Conservation (phyloP, 1,139 yeast genomes). For the Hanseniaspora gamundiae region DNA sequence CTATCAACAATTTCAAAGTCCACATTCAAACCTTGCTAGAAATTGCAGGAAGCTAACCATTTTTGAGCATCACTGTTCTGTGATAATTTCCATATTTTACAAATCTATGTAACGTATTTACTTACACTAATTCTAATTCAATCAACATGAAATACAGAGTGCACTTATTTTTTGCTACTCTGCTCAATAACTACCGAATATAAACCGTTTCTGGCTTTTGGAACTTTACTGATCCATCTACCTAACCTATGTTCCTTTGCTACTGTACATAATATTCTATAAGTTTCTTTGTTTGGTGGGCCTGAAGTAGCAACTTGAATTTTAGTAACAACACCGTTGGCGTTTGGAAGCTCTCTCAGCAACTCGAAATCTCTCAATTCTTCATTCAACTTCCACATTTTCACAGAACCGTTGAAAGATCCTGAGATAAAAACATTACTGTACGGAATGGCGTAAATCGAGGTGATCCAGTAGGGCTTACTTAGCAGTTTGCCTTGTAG, state of each 20-base stretch:
- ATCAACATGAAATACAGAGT: too few species aligned
- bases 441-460: constrained; percentile 78
- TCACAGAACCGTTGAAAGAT: constrained; percentile 68
- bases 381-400: constrained; percentile 64
- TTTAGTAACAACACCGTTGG: constrained; percentile 61
- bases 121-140: too few species aligned
- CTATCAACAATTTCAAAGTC: not conserved
- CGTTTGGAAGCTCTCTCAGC: constrained; percentile 43
- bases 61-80: too few species aligned
- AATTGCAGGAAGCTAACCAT: too few species aligned
- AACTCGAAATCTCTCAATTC: constrained; percentile 48
- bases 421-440: constrained; percentile 79
- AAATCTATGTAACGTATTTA: too few species aligned
- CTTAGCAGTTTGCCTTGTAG: constrained; percentile 39
- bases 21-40: not conserved
- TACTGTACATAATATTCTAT: constrained; percentile 53
- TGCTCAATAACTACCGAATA: constrained; percentile 35
- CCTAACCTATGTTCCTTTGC: constrained; percentile 84
- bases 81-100: too few species aligned
- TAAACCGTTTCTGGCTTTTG: constrained; percentile 39
- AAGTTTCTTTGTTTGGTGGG: constrained; percentile 33
- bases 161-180: too few species aligned
- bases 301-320: constrained; percentile 55
- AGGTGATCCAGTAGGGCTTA: constrained; percentile 79
- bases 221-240: constrained; percentile 48